These are phyloP conservation scores for Parathielavia hyrcaniae DNA, from an alignment of 495 filamentous ascomycete species.

Conservation along the genomic window DNA sequence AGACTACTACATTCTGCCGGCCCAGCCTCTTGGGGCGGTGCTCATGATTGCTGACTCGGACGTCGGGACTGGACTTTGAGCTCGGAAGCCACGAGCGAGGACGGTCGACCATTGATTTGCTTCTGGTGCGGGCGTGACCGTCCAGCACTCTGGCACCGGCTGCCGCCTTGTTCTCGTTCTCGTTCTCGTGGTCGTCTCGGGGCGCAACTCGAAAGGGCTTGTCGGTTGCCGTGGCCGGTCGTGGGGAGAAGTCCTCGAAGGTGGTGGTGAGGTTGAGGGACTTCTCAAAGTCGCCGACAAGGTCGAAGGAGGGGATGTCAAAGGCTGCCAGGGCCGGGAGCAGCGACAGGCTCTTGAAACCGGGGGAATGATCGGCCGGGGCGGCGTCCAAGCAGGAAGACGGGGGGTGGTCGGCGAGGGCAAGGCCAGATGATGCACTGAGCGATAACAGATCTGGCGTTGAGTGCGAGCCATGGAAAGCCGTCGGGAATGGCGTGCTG, in stretches of 20 bases:
- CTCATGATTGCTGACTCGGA: constrained; percentile 21
- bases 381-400: constrained; percentile 17
- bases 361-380: constrained; percentile 13
- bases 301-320: constrained; percentile 43
- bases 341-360: constrained; percentile 27
- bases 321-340: constrained; percentile 37
- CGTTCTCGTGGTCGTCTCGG: constrained; percentile 20
- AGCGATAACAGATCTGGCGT: constrained; percentile 31
- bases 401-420: constrained; percentile 21
- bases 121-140: constrained; percentile 30
- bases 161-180: background rate
- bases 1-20: constrained; percentile 24
- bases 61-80: constrained; percentile 36
- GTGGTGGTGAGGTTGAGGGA: constrained; percentile 32
- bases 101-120: constrained; percentile 38
- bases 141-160: constrained; percentile 20
- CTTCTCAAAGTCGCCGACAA: constrained; percentile 37
- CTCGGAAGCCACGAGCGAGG: constrained; percentile 43
- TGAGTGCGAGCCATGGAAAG: constrained; percentile 36
- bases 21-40: constrained; percentile 22
- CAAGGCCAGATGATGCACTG: constrained; percentile 1
- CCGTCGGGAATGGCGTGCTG: constrained; percentile 16
- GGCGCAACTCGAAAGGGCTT: background rate
- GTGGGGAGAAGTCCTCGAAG: background rate
- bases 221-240: constrained; percentile 12